Evolutionary conservation across 208 protist genomes (phyloP), one percentile per base, ranked within the genome.

Genomic region (Trypanosomatidae sp.): DNA sequence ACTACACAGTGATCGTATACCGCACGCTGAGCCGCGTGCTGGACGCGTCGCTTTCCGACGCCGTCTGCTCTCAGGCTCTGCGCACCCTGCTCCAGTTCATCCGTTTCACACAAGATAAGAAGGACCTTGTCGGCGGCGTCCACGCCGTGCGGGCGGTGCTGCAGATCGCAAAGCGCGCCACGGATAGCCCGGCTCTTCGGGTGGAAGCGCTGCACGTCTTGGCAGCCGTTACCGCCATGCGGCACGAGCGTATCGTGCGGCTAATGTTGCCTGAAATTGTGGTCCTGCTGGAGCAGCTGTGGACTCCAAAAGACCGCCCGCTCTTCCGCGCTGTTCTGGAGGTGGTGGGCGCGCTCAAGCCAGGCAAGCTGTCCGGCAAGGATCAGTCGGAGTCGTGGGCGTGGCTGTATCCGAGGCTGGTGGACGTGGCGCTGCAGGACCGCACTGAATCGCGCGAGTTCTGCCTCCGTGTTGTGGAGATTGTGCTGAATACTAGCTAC

Each of bases 1-100:
- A 97, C 77, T 97, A 95, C 82, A 94, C 88, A 43, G 90, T 95
- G 43, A 97, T 97, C 76, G 91, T 95, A 15, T 97, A 97, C 82
- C 89, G 91, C 68, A 91, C 92, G 55, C 79, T 97, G 30, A 92
- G 91, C 69, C 89, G 90, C 55, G 93, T 96, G 87, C 77, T 97
- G 30, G 93, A 95, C 78, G 73, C 88, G 47, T 88, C 90, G 25
- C 84, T 95, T 19, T 90, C 91, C 28, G 91, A 97, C 55, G 86
- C 85, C 22, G 93, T 97, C 49, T 92, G 88, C 80, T 86, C 80
- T 43, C 89, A 95, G 73, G 86, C 90, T 13, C 80, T 97, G 81
- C 91, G 90, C 30, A 92, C 90, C 4, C 73, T 97, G 60, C 82
- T 97, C 55, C 90, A 96, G 81, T 91, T 95, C 69, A 88, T 97